Conservation (phyloP, 192 early-diverging fungal species). For the Kickxella alabastrina region DNA sequence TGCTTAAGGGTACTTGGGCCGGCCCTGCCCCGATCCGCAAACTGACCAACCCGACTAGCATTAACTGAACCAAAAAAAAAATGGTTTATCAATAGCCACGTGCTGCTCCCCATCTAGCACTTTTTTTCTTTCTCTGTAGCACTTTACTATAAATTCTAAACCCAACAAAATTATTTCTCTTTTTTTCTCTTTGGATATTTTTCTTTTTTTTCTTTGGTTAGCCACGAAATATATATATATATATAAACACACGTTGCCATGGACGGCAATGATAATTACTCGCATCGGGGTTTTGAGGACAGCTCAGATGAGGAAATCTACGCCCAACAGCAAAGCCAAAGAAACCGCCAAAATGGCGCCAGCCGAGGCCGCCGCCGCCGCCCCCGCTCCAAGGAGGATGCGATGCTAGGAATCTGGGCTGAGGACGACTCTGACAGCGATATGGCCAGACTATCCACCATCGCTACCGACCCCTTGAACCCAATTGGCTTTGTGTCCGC, state of each 20-base stretch:
- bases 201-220: too few species aligned
- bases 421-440: conserved; percentile 1
- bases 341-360: background rate
- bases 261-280: too few species aligned
- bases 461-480: background rate
- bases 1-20: conserved; percentile 75
- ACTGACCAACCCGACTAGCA: conserved; percentile 50
- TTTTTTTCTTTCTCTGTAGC: too few species aligned
- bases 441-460: background rate
- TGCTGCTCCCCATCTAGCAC: too few species aligned
- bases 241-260: too few species aligned
- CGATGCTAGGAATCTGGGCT: conserved; percentile 46
- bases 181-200: too few species aligned
- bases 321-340: background rate
- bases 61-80: conserved; percentile 12
- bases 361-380: too few species aligned
- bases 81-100: too few species aligned
- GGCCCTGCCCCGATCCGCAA: conserved; percentile 65
- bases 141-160: too few species aligned
- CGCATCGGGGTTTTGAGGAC: too few species aligned
- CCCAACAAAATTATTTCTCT: too few species aligned
- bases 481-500: conserved; percentile 24
- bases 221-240: too few species aligned
- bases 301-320: conserved; percentile 33
- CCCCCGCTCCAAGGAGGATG: conserved; percentile 16